These are phyloP conservation scores for Leishmania arabica DNA, from an alignment of 208 protist species.

Conservation along the genomic window DNA sequence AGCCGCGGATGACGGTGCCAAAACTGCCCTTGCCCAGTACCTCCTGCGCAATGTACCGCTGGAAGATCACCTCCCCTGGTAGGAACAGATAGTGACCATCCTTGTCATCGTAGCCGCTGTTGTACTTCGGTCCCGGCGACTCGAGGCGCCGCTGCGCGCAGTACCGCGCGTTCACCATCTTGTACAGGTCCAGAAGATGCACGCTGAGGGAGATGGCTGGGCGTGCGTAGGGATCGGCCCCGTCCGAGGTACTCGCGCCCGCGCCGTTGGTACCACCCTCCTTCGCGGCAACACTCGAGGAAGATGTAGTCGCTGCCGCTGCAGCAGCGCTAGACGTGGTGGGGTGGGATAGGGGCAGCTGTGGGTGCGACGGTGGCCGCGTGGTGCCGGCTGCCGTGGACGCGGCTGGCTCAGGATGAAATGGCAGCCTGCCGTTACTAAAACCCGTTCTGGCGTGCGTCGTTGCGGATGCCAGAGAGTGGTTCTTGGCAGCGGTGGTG, in stretches of 20 bases:
- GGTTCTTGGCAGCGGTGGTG: neutral
- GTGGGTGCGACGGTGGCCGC: neutral
- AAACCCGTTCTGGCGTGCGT: neutral
- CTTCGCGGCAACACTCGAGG: neutral
- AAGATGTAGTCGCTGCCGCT: neutral
- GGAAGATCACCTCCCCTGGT: constrained; percentile 80
- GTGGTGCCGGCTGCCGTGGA: neutral
- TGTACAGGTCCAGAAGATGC: constrained; percentile 64
- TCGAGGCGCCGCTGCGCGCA: constrained; percentile 64
- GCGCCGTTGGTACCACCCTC: neutral
- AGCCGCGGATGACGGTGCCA: constrained; percentile 88
- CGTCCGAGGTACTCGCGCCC: neutral
- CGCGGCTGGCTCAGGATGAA: neutral
- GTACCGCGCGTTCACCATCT: constrained; percentile 75
- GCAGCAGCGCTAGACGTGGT: neutral
- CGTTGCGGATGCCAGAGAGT: neutral
- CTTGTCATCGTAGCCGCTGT: constrained; percentile 89
- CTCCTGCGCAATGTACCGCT: constrained; percentile 86
- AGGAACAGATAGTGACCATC: constrained; percentile 91
- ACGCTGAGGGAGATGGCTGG: constrained; percentile 56
- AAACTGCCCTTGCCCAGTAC: constrained; percentile 92
- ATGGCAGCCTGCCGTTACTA: neutral
- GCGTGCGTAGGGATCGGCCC: constrained; percentile 19
- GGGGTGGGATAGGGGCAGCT: neutral
- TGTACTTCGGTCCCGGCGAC: constrained; percentile 74